These are phyloP conservation scores for Abrus pulchellus DNA, from an alignment of 306 rosid genomes.

Conservation along the genomic window DNA sequence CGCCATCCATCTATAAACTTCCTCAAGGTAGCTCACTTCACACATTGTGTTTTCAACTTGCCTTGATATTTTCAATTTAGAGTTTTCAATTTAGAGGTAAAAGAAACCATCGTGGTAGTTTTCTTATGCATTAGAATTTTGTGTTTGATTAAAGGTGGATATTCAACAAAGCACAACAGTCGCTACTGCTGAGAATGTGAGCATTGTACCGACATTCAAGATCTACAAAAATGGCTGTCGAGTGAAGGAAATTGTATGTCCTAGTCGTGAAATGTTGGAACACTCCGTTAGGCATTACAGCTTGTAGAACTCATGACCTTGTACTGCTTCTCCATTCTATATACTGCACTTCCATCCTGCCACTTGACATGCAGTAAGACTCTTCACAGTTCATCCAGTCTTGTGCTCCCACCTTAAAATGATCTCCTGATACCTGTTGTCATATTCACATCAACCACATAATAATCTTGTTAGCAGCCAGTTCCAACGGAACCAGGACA, in stretches of 20 bases:
- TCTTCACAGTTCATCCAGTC: conserved; percentile 49
- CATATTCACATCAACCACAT: conserved; percentile 56
- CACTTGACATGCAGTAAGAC: conserved; percentile 41
- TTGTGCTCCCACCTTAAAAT: conserved; percentile 45
- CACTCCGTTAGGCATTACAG: conserved; percentile 79
- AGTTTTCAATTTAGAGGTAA: neutral
- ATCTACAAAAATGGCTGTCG: conserved; percentile 79
- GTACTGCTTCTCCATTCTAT: conserved; percentile 38
- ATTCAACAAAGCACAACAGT: conserved; percentile 62
- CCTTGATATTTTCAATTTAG: neutral
- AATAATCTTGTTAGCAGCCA: conserved; percentile 65
- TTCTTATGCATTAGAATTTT: conserved; percentile 31
- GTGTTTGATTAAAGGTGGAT: conserved; percentile 67
- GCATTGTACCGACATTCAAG: conserved; percentile 87
- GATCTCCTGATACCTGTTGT: conserved; percentile 57
- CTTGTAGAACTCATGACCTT: conserved; percentile 58
- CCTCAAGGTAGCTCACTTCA: conserved; percentile 62
- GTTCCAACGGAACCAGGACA: conserved; percentile 61
- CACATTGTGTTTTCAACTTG: neutral
- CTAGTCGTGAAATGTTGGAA: conserved; percentile 77
- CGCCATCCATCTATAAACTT: conserved; percentile 83
- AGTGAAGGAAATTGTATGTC: conserved; percentile 84
- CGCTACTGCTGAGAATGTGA: conserved; percentile 70
- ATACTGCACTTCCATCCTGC: conserved; percentile 43
- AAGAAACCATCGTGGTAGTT: neutral